Percentiles rank a stretch among this genome's conserved stretches.
These are phyloP conservation scores for Ceratobasidium papillatum DNA, from an alignment of 1,284 basidiomycete species.

Conservation along the genomic window DNA sequence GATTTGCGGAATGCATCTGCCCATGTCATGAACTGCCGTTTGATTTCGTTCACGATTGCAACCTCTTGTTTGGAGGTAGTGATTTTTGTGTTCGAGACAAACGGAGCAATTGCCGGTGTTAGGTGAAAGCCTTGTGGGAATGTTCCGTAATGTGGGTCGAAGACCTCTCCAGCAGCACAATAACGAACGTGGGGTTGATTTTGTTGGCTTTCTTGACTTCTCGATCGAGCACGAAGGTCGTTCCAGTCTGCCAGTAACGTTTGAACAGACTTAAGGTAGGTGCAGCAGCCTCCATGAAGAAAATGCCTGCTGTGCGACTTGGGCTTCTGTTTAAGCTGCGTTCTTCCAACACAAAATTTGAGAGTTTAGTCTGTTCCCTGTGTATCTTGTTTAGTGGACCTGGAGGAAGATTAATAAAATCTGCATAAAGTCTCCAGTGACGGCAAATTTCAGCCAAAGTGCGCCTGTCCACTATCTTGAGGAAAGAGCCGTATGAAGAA, in stretches of 20 bases:
- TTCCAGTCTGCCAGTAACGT: slow-evolving; percentile 33
- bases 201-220: background rate
- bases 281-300: background rate
- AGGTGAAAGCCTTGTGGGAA: slow-evolving; percentile 25
- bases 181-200: slow-evolving; percentile 28
- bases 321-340: background rate
- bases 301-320: slow-evolving; percentile 16
- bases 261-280: background rate
- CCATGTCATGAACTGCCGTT: slow-evolving; percentile 19
- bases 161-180: slow-evolving; percentile 5
- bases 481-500: background rate
- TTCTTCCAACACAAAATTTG: background rate
- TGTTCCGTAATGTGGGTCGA: slow-evolving; percentile 12
- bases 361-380: background rate
- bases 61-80: background rate
- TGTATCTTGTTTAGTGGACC: background rate
- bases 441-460: background rate
- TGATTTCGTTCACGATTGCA: background rate
- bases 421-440: slow-evolving; percentile 20
- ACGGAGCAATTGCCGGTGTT: background rate
- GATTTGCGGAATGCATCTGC: background rate
- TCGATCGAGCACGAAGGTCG: background rate
- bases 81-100: background rate
- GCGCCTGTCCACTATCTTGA: background rate
- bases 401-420: background rate